Percentiles rank a stretch among this genome's conserved stretches.
phyloP scores from a whole-genome alignment of 139 green algal species.

The Coelastrella sp. region DNA sequence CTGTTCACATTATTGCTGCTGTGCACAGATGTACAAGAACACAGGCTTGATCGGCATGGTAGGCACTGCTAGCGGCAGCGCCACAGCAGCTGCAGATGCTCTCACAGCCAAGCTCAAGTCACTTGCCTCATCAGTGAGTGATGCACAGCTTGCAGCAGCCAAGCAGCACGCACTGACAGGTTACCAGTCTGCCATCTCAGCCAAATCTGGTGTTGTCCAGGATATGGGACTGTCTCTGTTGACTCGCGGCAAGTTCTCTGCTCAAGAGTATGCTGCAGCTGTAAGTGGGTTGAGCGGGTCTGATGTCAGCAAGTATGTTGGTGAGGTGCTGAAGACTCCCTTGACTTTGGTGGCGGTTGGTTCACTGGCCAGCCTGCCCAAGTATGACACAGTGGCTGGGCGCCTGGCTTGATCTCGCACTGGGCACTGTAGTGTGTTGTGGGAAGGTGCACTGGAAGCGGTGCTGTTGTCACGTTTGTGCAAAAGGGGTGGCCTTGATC shows the following conservation, averaged over 20 bases:
- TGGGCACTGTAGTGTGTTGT: background rate
- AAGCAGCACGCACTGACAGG: conserved; percentile 40
- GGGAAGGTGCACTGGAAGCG: too few species aligned
- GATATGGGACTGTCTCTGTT: conserved; percentile 50
- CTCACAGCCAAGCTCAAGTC: conserved; percentile 42
- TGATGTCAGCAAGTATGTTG: conserved; percentile 39
- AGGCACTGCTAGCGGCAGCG: conserved; percentile 10
- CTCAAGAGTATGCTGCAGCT: conserved; percentile 40
- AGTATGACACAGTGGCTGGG: conserved; percentile 41
- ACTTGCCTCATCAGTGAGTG: conserved; percentile 14
- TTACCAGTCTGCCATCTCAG: conserved; percentile 40
- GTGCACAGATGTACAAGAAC: conserved; percentile 48
- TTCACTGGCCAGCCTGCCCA: conserved; percentile 16
- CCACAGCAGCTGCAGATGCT: conserved; percentile 22
- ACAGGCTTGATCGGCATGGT: conserved; percentile 51
- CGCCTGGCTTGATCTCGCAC: background rate
- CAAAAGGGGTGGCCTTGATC: too few species aligned
- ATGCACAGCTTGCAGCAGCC: conserved; percentile 42
- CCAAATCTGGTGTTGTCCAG: conserved; percentile 36
- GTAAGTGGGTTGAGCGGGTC: conserved; percentile 29
- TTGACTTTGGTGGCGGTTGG: conserved; percentile 46
- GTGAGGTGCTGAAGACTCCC: conserved; percentile 13
- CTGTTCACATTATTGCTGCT: too few species aligned
- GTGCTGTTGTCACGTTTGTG: too few species aligned
- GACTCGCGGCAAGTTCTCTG: conserved; percentile 32